Evolutionary conservation across 352 stramenopile species (phyloP), one percentile per base, ranked within the genome.

Genomic region (Phytophthora hybrid): DNA sequence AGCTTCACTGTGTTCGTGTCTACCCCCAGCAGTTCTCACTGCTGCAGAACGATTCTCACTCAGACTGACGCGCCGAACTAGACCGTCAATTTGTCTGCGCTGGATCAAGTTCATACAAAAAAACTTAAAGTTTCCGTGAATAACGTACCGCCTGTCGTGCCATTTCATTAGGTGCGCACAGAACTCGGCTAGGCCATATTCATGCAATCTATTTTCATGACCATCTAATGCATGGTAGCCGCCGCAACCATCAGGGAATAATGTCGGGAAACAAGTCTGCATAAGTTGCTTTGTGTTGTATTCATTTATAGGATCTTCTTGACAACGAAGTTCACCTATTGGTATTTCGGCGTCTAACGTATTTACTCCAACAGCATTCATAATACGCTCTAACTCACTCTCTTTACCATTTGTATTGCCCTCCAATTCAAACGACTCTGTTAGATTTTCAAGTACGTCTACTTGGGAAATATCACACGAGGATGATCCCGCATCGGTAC

Each of bases 71-170:
- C 65, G 54, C 26, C 65, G 18, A 16, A 64, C 59, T 5, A 78
- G 19, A 11, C 73, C 73, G 23, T 80, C 68, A 14, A 80, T 58
- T 63, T 79, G 66, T 0, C 72, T 51, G 0, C 72, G 21, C 23
- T 79, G 72, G 37, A 79, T 75, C 8, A 79, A 31, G 26, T 31
- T 31, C 26, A 31, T 31, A 6, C 26, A 16, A 79, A 37, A 74
- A 14, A 79, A 76, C 21, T 79, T 76, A 55, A 79, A 79, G 2
- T 66, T 76, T 32, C 66, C 18, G 23, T 66, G 60, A 6, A 66
- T 59, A 37, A 65, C 49, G 26, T 31, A 64, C 7, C 58, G 19
- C 9, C 18, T 18, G 44, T 56, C 58, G 44, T 63, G 56, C 56
- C 56, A 65, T 18, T 65, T 65, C 66, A 75, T 74, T 19, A 80